Evolutionary conservation across 805 yeast genomes (phyloP).

Genomic region (Candida germanica): DNA sequence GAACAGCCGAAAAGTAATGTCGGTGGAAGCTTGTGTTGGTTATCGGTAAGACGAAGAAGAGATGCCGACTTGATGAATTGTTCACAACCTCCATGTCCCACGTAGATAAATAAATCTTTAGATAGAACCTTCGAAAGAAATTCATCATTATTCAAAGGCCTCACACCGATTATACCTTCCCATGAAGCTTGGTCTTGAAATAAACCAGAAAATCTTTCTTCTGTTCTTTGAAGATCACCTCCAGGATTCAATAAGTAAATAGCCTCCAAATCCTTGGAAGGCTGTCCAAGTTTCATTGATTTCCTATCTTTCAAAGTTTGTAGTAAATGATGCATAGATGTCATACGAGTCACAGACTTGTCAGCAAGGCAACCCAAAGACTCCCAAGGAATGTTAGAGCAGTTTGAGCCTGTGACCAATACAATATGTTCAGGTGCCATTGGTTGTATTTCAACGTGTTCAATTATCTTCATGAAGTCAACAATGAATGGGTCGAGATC

Average conservation of each 20-base stretch:
- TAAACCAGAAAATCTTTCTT: conserved; percentile 38
- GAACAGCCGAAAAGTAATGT: conserved; percentile 83
- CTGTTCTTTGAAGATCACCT: conserved; percentile 70
- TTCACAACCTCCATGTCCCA: conserved; percentile 98
- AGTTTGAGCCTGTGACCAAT: conserved; percentile 61
- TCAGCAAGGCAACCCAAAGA: conserved; percentile 55
- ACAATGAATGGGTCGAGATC: conserved; percentile 55
- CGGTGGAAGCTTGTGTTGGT: conserved; percentile 50
- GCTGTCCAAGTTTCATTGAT: background rate
- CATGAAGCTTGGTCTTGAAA: conserved; percentile 17
- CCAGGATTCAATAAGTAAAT: conserved; percentile 75
- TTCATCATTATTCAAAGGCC: conserved; percentile 53
- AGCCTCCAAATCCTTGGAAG: conserved; percentile 1
- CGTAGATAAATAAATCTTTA: conserved; percentile 58
- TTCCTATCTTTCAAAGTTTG: conserved; percentile 26
- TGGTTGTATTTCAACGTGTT: background rate
- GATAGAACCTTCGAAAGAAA: conserved; percentile 41
- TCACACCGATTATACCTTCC: conserved; percentile 47
- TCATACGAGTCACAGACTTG: conserved; percentile 69
- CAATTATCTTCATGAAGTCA: conserved; percentile 45
- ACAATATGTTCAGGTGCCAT: conserved; percentile 52
- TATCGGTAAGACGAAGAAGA: conserved; percentile 28
- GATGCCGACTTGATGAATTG: conserved; percentile 62
- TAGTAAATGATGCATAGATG: conserved; percentile 50
- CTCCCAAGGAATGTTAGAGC: conserved; percentile 90